Evolutionary conservation across 2,329 filamentous ascomycete species (phyloP).

Genomic region (Clonostachys solani): DNA sequence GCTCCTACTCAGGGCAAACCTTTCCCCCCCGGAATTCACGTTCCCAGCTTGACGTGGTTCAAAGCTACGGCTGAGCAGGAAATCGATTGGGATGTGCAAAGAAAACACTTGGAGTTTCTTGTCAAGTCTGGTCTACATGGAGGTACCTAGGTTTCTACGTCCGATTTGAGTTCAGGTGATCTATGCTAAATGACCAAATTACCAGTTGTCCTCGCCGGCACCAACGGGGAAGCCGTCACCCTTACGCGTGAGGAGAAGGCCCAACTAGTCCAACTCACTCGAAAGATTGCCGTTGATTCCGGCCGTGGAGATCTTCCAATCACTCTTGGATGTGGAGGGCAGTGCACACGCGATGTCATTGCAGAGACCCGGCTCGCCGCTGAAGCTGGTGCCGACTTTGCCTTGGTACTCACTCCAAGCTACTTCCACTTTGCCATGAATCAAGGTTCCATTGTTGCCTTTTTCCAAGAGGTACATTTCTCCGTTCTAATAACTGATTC

Average conservation of each 20-base stretch:
- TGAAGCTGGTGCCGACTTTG: slow-evolving; percentile 62
- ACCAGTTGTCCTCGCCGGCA: slow-evolving; percentile 61
- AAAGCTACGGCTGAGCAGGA: slow-evolving; percentile 38
- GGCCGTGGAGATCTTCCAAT: slow-evolving; percentile 55
- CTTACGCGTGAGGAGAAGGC: slow-evolving; percentile 60
- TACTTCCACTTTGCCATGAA: slow-evolving; percentile 66
- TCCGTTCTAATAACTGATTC: too few species aligned
- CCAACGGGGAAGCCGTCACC: slow-evolving; percentile 71
- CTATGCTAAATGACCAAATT: neutral
- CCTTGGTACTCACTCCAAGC: slow-evolving; percentile 63
- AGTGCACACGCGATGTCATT: slow-evolving; percentile 63
- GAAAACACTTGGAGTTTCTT: slow-evolving; percentile 48
- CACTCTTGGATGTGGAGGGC: slow-evolving; percentile 63
- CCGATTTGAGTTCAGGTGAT: neutral
- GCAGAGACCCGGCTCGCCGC: slow-evolving; percentile 59
- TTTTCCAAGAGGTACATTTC: slow-evolving; percentile 46
- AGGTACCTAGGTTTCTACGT: slow-evolving; percentile 16
- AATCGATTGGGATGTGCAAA: slow-evolving; percentile 51
- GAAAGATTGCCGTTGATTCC: slow-evolving; percentile 51
- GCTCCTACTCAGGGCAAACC: neutral
- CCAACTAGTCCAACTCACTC: slow-evolving; percentile 56
- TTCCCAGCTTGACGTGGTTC: slow-evolving; percentile 54
- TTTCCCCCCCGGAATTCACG: slow-evolving; percentile 45
- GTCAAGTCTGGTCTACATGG: slow-evolving; percentile 48
- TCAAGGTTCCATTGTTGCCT: slow-evolving; percentile 53